These are phyloP conservation scores for Euphorbia tirucalli DNA, from an alignment of 345 rosid species.

Conservation along the genomic window DNA sequence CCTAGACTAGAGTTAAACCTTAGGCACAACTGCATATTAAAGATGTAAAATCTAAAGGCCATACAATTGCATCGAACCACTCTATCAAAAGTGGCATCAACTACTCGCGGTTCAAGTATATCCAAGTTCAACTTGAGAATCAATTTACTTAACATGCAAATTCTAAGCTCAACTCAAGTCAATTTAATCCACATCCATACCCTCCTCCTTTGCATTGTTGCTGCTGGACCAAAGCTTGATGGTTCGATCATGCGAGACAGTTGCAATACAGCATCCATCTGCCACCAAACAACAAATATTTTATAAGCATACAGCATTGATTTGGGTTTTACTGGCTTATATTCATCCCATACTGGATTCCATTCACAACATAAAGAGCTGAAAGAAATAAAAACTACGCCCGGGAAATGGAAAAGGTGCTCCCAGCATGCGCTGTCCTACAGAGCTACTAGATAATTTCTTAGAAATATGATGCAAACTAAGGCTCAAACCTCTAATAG, in stretches of 20 bases:
- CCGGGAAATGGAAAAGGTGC: not conserved
- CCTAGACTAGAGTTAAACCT: not conserved
- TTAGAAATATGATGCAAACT: not conserved
- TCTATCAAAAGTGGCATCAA: too few species aligned
- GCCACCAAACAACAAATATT: slow-evolving; percentile 19
- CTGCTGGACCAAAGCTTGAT: slow-evolving; percentile 70
- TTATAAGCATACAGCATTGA: not conserved
- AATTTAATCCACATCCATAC: slow-evolving; percentile 52
- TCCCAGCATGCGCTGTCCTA: not conserved
- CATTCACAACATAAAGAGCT: not conserved
- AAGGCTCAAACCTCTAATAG: not conserved
- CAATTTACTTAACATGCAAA: too few species aligned
- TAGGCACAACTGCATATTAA: not conserved
- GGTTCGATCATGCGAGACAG: slow-evolving; percentile 72
- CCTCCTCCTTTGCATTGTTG: slow-evolving; percentile 29
- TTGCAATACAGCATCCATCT: slow-evolving; percentile 59
- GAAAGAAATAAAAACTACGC: not conserved
- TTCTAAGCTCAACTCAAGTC: not conserved
- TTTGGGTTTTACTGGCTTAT: not conserved
- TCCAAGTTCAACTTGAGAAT: too few species aligned
- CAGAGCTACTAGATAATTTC: not conserved
- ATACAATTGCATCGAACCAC: not conserved
- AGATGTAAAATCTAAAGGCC: not conserved
- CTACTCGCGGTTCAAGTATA: too few species aligned
- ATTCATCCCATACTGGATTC: not conserved